These are phyloP conservation scores for Vitis cinerea DNA, from an alignment of 164 flowering plant genomes.

Conservation along the genomic window DNA sequence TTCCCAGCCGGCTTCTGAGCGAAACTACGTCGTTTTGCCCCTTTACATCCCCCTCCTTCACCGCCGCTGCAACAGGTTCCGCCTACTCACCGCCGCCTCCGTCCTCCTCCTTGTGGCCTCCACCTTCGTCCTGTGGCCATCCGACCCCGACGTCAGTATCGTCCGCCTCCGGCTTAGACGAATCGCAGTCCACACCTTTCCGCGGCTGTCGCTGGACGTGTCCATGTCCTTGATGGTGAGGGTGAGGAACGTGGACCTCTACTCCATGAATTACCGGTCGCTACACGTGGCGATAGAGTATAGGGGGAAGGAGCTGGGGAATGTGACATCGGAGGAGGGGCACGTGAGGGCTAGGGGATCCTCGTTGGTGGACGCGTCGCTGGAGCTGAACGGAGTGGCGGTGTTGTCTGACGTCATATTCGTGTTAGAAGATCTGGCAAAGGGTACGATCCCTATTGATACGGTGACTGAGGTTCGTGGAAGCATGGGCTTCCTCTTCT, in stretches of 20 bases:
- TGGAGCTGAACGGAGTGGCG: constrained; percentile 50
- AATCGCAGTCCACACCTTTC: constrained; percentile 38
- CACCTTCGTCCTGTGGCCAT: constrained; percentile 62
- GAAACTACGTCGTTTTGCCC: constrained; percentile 38
- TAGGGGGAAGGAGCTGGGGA: constrained; percentile 65
- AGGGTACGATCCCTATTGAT: constrained; percentile 61
- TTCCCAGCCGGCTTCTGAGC: constrained; percentile 11
- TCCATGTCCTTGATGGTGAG: constrained; percentile 43
- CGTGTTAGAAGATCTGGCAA: constrained; percentile 67
- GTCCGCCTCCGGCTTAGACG: constrained; percentile 42
- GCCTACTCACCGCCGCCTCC: constrained; percentile 12
- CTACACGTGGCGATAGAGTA: constrained; percentile 56
- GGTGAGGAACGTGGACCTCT: constrained; percentile 57
- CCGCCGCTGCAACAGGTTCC: background rate
- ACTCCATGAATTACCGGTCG: constrained; percentile 43
- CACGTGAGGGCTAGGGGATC: constrained; percentile 44
- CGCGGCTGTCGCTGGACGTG: constrained; percentile 51
- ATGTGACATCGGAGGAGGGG: constrained; percentile 47
- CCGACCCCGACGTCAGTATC: constrained; percentile 58
- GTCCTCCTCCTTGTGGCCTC: constrained; percentile 25
- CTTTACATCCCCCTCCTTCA: constrained; percentile 23
- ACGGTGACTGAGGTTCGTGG: constrained; percentile 60
- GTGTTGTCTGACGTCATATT: constrained; percentile 49
- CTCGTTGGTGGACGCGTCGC: constrained; percentile 54
- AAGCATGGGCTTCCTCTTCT: constrained; percentile 48